Percentiles rank a stretch among this genome's conserved stretches.
Conservation (phyloP, 176 grass and related monocot genomes). For the Eragrostis nindensis region DNA sequence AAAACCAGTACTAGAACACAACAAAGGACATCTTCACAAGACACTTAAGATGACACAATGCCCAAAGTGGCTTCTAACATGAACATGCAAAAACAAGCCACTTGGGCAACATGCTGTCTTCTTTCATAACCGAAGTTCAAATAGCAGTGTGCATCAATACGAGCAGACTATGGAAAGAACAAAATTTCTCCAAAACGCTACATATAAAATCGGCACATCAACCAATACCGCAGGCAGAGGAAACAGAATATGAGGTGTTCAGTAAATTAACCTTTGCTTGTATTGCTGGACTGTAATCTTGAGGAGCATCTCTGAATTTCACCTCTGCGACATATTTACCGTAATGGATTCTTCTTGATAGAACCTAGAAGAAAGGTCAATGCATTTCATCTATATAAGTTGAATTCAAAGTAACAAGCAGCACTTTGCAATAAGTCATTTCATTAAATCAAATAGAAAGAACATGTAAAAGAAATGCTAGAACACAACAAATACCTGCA, state of each 20-base stretch:
- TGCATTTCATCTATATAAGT: slow-evolving; percentile 3
- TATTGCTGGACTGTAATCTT: slow-evolving; percentile 81
- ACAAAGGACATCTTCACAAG: too few relatives aligned
- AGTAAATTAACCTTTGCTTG: slow-evolving; percentile 61
- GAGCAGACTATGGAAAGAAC: background rate
- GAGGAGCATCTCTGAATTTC: slow-evolving; percentile 79
- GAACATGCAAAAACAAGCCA: background rate
- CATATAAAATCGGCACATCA: slow-evolving; percentile 15
- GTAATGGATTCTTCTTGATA: slow-evolving; percentile 90
- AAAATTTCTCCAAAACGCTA: background rate
- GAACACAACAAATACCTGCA: slow-evolving; percentile 64
- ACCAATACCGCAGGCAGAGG: background rate
- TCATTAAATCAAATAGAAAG: background rate
- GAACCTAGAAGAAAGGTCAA: slow-evolving; percentile 52
- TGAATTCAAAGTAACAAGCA: background rate
- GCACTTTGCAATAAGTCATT: background rate
- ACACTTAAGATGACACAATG: background rate
- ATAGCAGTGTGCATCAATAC: slow-evolving; percentile 8
- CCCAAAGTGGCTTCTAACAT: background rate
- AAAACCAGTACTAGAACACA: too few relatives aligned
- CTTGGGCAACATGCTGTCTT: background rate
- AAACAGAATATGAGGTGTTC: background rate
- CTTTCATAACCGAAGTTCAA: background rate
- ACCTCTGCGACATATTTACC: slow-evolving; percentile 96
- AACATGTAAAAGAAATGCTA: background rate